Evolutionary conservation across 202 grass and related monocot species (phyloP), one percentile per base, ranked within the genome.

Genomic region (Carex arenaria): DNA sequence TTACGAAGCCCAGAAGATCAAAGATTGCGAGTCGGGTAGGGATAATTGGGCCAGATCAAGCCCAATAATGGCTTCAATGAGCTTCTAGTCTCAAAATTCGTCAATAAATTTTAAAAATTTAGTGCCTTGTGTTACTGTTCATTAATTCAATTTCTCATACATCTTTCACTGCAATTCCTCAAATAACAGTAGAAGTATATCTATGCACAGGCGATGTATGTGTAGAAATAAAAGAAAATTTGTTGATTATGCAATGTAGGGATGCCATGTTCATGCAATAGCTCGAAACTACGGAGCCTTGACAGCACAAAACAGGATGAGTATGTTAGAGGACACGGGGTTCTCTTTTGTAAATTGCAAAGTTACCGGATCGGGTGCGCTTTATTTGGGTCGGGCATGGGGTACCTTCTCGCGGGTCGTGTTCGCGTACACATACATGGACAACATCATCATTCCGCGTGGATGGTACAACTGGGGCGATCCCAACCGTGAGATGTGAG

Each of bases 361-460:
- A 31, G 93, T 98, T 63, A 95, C 93, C 36, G 95, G 95, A 5
- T 95, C 93, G 5, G 95, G 95, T 0, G 91, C 91, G 54, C 93
- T 98, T 42, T 98, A 95, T 84, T 86, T 98, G 31, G 95, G 95
- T 70, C 86, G 95, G 4, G 95, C 95, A 0, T 98, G 96, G 96
- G 91, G 96, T 43, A 85, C 89, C 73, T 98, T 98, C 91, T 98
- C 96, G 7, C 88, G 96, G 17, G 96, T 98, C 54, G 82, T 98
- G 84, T 98, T 95, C 83, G 91, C 93, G 17, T 95, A 92, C 91
- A 98, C 96, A 10, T 98, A 95, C 90, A 98, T 98, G 96, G 93
- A 95, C 78, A 87, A 90, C 91, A 93, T 98, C 85, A 95, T 98
- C 86, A 60, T 90, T 84, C 96, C 96, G 0, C 81, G 89, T 0